phyloP scores from a whole-genome alignment of 805 yeast genomes.

The Hermanozyma aechmeae region DNA sequence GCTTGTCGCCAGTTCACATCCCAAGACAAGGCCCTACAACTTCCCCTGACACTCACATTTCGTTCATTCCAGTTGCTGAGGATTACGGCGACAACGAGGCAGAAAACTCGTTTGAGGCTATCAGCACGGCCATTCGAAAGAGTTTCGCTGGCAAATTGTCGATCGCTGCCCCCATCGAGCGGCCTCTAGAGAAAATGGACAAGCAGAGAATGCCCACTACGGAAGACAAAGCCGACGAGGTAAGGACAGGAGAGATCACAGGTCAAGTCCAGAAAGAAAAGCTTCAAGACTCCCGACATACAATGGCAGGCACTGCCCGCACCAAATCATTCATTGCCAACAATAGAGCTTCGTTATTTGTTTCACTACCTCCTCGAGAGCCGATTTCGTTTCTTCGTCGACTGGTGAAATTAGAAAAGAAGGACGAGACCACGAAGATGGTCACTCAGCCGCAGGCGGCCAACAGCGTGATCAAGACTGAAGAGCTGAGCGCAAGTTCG shows the following conservation, averaged over 20 bases:
- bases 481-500: no score
- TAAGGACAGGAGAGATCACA: no score
- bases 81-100: constrained; percentile 2
- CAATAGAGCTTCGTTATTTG: constrained; percentile 23
- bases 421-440: no score
- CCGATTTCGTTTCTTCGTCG: constrained; percentile 24
- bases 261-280: no score
- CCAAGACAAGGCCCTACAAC: constrained; percentile 4
- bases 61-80: constrained; percentile 14
- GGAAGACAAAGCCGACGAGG: no score
- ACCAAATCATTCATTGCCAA: not conserved
- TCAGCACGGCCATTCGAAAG: constrained; percentile 37
- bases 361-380: constrained; percentile 28
- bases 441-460: no score
- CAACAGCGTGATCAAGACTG: no score
- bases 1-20: constrained; percentile 2
- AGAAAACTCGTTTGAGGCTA: constrained; percentile 39
- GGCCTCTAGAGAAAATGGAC: not conserved
- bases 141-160: constrained; percentile 29
- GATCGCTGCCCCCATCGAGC: constrained; percentile 1
- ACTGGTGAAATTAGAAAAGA: no score
- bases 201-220: not conserved
- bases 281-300: no score
- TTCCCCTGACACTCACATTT: constrained; percentile 13
- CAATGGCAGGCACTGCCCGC: no score